Base-by-base conservation (phyloP, 2,329 filamentous ascomycete genomes). In the Zasmidium angulare region DNA sequence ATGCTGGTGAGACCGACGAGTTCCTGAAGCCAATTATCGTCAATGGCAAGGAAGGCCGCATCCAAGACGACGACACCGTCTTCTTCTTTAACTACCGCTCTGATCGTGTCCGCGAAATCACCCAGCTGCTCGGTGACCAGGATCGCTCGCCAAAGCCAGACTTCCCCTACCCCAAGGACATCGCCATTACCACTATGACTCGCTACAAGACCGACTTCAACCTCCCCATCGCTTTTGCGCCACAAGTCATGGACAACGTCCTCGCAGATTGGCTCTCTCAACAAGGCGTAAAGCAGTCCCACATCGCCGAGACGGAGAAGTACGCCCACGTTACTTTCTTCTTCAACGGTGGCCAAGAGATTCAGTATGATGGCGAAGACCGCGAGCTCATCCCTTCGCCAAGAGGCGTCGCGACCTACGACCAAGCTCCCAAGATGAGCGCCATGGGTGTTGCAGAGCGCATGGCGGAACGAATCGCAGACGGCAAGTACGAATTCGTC, bases 61-160 rank as follows among this genome's bases (percentile, higher is more conserved):
- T 99, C 74, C 87, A 96, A 82, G 92, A 98, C 73, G 84, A 89
- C 67, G 95, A 99, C 74, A 93, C 91, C 55, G 85, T 98, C 71
- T 98, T 98, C 86, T 98, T 98, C 86, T 99, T 99, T 90, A 99
- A 99, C 87, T 99, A 99, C 84, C 91, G 95, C 72, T 98, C 95
- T 59, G 95, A 99, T 76, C 93, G 95, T 76, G 93, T 93, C 55
- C 90, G 95, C 69, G 95, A 99, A 78, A 89, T 99, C 75, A 96
- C 92, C 52, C 95, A 98, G 80, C 84, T 99, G 48, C 82, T 99
- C 56, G 95, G 95, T 69, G 90, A 90, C 75, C 88, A 93, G 73
- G 95, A 99, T 81, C 90, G 91, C 72, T 96, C 91, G 22, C 92
- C 93, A 57, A 85, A 86, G 68, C 90, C 93, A 67, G 91, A 97